These are phyloP conservation scores for Agrostemma githago DNA, from an alignment of 148 eudicot species.

Conservation along the genomic window DNA sequence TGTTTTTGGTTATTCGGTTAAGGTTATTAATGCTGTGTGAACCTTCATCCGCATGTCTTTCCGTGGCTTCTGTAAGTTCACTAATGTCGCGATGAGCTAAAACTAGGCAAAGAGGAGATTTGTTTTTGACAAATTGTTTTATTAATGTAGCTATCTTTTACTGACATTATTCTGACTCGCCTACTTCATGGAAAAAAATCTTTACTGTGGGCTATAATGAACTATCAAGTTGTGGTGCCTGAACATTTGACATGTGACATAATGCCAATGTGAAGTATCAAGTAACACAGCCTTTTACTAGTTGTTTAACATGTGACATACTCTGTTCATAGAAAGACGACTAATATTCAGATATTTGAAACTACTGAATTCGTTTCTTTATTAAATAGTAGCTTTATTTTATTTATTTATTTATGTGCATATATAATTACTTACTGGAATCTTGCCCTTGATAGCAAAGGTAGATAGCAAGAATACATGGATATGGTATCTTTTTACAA, in stretches of 20 bases:
- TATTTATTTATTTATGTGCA: too few species aligned
- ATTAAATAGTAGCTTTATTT: slow-evolving; percentile 1
- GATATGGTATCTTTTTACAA: neutral
- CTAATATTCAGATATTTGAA: neutral
- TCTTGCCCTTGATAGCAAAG: neutral
- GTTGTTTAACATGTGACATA: slow-evolving; percentile 3
- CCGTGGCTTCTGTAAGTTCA: slow-evolving; percentile 1
- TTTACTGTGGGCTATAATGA: too few species aligned
- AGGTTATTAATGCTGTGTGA: neutral
- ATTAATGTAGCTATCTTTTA: neutral
- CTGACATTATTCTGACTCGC: neutral
- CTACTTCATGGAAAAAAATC: neutral
- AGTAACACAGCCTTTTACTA: neutral
- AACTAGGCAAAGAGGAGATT: too few species aligned
- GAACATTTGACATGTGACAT: neutral
- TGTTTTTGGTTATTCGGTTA: slow-evolving; percentile 3
- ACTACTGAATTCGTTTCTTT: neutral
- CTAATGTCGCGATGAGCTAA: neutral
- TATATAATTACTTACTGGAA: neutral
- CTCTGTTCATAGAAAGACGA: slow-evolving; percentile 2
- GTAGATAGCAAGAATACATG: neutral
- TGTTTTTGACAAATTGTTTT: slow-evolving; percentile 4
- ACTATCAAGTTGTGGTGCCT: neutral
- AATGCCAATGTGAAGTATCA: neutral
- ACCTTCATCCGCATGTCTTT: neutral